Evolutionary conservation across 805 yeast species (phyloP).

Genomic region (Saccharomycopsis guyanensis): DNA sequence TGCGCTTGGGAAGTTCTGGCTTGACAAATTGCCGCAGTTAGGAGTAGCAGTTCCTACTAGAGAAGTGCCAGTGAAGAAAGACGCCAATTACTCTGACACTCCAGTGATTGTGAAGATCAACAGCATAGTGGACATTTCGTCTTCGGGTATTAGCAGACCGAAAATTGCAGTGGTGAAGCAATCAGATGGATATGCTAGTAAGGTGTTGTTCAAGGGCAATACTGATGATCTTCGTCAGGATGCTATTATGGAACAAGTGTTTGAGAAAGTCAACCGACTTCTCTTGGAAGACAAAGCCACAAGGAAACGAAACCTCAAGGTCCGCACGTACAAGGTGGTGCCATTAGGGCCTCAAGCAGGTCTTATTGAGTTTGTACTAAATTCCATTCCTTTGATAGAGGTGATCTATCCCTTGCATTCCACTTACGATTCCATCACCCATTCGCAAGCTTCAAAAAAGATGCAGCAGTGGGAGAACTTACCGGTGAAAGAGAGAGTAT

Average conservation of each 20-base stretch:
- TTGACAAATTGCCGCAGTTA: slow-evolving; percentile 34
- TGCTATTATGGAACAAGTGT: slow-evolving; percentile 96
- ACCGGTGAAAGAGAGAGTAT: slow-evolving; percentile 36
- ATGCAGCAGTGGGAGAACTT: slow-evolving; percentile 54
- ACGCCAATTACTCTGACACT: slow-evolving; percentile 34
- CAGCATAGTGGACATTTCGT: slow-evolving; percentile 48
- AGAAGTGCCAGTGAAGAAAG: slow-evolving; percentile 32
- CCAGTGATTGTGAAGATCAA: slow-evolving; percentile 43
- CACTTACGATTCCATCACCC: slow-evolving; percentile 37
- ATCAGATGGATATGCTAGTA: slow-evolving; percentile 51
- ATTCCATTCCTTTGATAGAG: slow-evolving; percentile 66
- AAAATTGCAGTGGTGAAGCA: slow-evolving; percentile 55
- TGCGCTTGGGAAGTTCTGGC: slow-evolving; percentile 52
- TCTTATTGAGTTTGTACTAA: slow-evolving; percentile 78
- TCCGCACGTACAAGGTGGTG: slow-evolving; percentile 82
- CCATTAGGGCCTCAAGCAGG: slow-evolving; percentile 89
- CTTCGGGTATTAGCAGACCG: slow-evolving; percentile 83
- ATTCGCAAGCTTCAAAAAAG: slow-evolving; percentile 50
- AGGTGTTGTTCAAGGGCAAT: slow-evolving; percentile 71
- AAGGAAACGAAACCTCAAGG: slow-evolving; percentile 45
- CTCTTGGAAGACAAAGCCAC: slow-evolving; percentile 50
- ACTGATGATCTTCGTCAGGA: slow-evolving; percentile 93
- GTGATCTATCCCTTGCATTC: slow-evolving; percentile 59
- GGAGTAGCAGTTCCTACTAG: slow-evolving; percentile 64
- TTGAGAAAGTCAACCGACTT: slow-evolving; percentile 71